These are phyloP conservation scores for Oxytropis ochrocephala DNA, from an alignment of 306 rosid genomes.

Conservation along the genomic window DNA sequence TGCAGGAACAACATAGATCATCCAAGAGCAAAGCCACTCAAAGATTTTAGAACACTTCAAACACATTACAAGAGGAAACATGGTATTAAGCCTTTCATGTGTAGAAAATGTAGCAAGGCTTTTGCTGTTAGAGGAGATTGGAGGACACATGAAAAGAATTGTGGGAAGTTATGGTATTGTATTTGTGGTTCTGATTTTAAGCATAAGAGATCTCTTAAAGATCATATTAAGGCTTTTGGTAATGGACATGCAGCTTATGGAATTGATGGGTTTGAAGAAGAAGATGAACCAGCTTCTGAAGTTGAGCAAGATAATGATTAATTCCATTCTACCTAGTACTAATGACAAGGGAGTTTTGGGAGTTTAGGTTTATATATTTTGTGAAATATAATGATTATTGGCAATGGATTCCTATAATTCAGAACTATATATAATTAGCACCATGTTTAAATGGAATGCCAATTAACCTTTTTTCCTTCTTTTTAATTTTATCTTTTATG, in stretches of 20 bases:
- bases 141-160: conserved; percentile 96
- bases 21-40: conserved; percentile 81
- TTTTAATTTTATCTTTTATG: neutral
- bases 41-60: conserved; percentile 93
- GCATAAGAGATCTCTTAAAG: conserved; percentile 92
- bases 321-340: conserved; percentile 32
- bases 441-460: neutral
- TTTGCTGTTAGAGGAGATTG: conserved; percentile 96
- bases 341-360: neutral
- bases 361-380: neutral
- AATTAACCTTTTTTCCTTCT: neutral
- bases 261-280: conserved; percentile 67
- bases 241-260: conserved; percentile 86
- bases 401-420: neutral
- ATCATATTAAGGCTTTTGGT: conserved; percentile 91
- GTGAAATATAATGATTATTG: neutral
- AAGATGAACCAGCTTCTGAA: conserved; percentile 93
- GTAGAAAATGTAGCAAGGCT: conserved; percentile 90
- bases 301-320: conserved; percentile 79
- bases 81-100: conserved; percentile 94
- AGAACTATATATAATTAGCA: neutral
- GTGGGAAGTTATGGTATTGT: conserved; percentile 97
- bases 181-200: conserved; percentile 94
- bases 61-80: conserved; percentile 97
- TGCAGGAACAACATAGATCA: conserved; percentile 96